Conservation (phyloP, 805 yeast genomes). For the Lachancea cidri region DNA sequence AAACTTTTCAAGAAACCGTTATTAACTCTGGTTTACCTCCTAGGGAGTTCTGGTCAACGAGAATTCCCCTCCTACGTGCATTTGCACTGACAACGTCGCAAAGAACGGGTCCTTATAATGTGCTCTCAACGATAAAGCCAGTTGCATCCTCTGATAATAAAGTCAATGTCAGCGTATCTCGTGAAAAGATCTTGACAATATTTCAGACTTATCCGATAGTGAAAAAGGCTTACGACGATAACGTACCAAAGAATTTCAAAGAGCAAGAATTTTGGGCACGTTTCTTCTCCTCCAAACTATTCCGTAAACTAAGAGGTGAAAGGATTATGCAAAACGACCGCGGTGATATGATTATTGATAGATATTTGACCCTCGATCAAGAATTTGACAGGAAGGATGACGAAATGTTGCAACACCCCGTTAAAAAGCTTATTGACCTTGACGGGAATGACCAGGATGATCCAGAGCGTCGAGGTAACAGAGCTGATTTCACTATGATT, state of each 20-base stretch:
- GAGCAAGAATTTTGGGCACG: constrained; percentile 97
- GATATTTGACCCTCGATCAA: constrained; percentile 67
- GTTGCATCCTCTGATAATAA: constrained; percentile 90
- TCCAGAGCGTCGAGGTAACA: constrained; percentile 67
- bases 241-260: constrained; percentile 72
- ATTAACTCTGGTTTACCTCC: constrained; percentile 72
- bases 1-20: constrained; percentile 82
- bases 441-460: constrained; percentile 79
- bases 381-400: constrained; percentile 47
- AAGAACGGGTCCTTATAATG: constrained; percentile 89
- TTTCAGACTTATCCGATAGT: constrained; percentile 92
- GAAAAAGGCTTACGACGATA: constrained; percentile 80
- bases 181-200: constrained; percentile 84
- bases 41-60: constrained; percentile 79
- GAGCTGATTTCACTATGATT: constrained; percentile 86
- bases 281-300: constrained; percentile 85
- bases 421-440: constrained; percentile 70
- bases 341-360: constrained; percentile 81
- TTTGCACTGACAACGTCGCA: constrained; percentile 82
- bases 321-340: constrained; percentile 67
- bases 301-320: constrained; percentile 86
- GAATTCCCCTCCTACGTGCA: constrained; percentile 75
- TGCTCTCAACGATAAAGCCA: constrained; percentile 87
- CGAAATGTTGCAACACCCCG: constrained; percentile 40
- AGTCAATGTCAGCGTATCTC: constrained; percentile 85